Base-by-base conservation (phyloP, 2,329 filamentous ascomycete species). In the Neopestalotiopsis clavispora region DNA sequence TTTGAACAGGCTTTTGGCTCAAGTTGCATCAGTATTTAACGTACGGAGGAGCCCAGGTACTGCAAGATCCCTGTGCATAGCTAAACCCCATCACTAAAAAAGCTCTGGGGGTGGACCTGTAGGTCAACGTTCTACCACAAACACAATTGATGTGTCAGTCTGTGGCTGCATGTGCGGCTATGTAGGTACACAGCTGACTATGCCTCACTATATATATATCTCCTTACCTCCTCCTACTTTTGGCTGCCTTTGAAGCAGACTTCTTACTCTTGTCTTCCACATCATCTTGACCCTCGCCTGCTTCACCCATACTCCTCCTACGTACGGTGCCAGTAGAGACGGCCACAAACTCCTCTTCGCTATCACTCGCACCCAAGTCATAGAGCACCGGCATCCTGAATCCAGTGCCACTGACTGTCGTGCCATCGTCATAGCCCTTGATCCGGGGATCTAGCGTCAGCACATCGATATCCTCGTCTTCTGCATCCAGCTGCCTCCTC, bases 361-460 rank as follows among this genome's bases (percentile, higher is more conserved):
- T 97, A 77, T 98, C 96, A 74, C 94, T 97, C 75, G 97, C 94
- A 62, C 94, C 94, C 60, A 98, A 89, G 77, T 97, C 94, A 71
- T 97, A 89, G n/a, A 98, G 82, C 3, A 99, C 93, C 0, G 96
- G 97, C 91, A 99, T 97, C 69, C 90, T 88, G 78, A 98, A 98
- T n/a, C 86, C 84, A 6, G 85, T 82, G n/a, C 86, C 84, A 6
- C 85, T 82, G 60, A 86, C 81, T 61, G 85, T 87, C 49, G 86
- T 84, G 65, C 89, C 84, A 9, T 87, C 87, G 12, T 86, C 84
- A 70, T 90, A 88, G 23, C 84, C 86, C 75, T 90, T 90, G 34
- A 87, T 86, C 49, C 87, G 84, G 23, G 86, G 87, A 69, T 95
- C 92, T 59, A 94, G 84, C 0, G 93, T 95, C 68, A 98, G 83